A percentile compares a stretch with the other conserved stretches of the same genome.
phyloP scores from a whole-genome alignment of 2,329 filamentous ascomycete species.

The Neobulgaria alba region DNA sequence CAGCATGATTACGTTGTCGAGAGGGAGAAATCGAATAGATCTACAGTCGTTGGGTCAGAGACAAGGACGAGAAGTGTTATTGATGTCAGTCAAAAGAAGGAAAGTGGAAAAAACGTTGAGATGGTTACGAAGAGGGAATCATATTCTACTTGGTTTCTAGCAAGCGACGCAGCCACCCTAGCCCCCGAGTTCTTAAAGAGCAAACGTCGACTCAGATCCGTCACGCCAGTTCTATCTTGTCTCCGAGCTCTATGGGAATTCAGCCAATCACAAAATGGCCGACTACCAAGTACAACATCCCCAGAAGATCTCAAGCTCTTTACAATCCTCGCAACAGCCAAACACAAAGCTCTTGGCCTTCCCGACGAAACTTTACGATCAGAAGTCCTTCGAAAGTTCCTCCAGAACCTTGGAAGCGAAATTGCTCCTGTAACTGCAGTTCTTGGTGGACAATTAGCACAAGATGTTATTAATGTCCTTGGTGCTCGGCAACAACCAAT shows the following conservation, averaged over 20 bases:
- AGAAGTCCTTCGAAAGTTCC: constrained; percentile 71
- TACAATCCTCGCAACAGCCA: constrained; percentile 67
- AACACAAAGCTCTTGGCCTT: constrained; percentile 66
- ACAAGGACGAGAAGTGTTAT: constrained; percentile 70
- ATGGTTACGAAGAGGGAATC: constrained; percentile 85
- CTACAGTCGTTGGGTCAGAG: constrained; percentile 54
- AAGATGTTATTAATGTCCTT: constrained; percentile 95
- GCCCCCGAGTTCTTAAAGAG: constrained; percentile 60
- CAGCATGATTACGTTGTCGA: constrained; percentile 85
- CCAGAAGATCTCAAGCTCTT: constrained; percentile 65
- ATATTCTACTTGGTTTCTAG: constrained; percentile 83
- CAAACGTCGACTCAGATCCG: constrained; percentile 59
- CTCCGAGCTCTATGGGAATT: constrained; percentile 89
- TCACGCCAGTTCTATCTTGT: constrained; percentile 79
- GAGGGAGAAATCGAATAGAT: constrained; percentile 69
- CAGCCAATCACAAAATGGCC: constrained; percentile 45
- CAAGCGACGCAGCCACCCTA: constrained; percentile 66
- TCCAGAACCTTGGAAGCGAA: constrained; percentile 80
- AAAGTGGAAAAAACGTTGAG: constrained; percentile 66
- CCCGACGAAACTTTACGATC: constrained; percentile 58
- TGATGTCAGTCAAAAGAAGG: constrained; percentile 60
- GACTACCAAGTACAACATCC: constrained; percentile 40
- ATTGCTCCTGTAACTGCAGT: constrained; percentile 82
- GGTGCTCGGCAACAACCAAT: constrained; percentile 88
- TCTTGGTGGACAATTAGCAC: constrained; percentile 80